These are phyloP conservation scores for Fusarium longipes DNA, from an alignment of 2,329 filamentous ascomycete species.

Conservation along the genomic window DNA sequence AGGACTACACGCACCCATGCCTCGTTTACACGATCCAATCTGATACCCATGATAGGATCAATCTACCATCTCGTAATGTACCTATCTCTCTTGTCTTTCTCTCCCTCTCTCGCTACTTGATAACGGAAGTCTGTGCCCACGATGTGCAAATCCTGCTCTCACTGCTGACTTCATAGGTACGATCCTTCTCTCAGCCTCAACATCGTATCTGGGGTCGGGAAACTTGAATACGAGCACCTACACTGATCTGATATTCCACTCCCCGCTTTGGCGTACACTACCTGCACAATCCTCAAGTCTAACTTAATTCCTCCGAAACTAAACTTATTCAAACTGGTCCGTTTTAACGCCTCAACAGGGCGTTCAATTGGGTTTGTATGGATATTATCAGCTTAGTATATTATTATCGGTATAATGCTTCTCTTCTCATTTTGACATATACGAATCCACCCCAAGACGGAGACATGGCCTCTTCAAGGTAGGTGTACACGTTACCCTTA, in stretches of 20 bases:
- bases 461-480: constrained; percentile 24
- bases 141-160: not conserved
- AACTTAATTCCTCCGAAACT: constrained; percentile 22
- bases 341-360: constrained; percentile 33
- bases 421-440: constrained; percentile 10
- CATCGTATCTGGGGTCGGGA: constrained; percentile 19
- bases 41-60: constrained; percentile 23
- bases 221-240: constrained; percentile 31
- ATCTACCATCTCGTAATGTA: constrained; percentile 14
- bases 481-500: constrained; percentile 8
- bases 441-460: constrained; percentile 25
- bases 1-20: constrained; percentile 20
- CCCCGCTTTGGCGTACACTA: constrained; percentile 16
- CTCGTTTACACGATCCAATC: constrained; percentile 25
- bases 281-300: constrained; percentile 6
- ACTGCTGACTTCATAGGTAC: not conserved
- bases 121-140: constrained; percentile 19
- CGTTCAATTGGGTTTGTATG: constrained; percentile 28
- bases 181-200: constrained; percentile 18
- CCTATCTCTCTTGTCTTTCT: not conserved
- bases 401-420: constrained; percentile 13
- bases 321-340: constrained; percentile 3
- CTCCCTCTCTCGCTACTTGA: constrained; percentile 1
- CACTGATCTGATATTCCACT: constrained; percentile 23
- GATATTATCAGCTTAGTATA: constrained; percentile 11